These are phyloP conservation scores for Strigomonas culicis DNA, from an alignment of 208 protist species.

Conservation along the genomic window DNA sequence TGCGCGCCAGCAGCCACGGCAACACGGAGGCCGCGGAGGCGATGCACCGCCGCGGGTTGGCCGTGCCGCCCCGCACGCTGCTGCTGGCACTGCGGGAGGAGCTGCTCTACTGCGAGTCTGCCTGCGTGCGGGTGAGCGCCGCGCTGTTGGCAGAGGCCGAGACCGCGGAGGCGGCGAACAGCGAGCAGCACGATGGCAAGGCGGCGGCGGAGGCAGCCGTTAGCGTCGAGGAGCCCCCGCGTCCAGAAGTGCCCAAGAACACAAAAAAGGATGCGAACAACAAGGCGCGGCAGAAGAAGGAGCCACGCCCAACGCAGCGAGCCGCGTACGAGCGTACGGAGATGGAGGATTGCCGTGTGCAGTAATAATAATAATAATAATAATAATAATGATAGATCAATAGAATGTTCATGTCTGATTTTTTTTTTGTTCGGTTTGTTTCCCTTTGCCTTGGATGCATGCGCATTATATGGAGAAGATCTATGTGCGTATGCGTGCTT, in stretches of 20 bases:
- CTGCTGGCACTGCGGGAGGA: conserved; percentile 51
- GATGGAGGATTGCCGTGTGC: conserved; percentile 44
- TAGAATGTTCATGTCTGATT: neutral
- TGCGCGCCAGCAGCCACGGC: conserved; percentile 45
- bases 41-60: conserved; percentile 18
- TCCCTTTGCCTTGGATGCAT: no score
- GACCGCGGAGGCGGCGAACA: neutral
- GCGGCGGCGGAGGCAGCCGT: neutral
- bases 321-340: neutral
- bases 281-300: no score
- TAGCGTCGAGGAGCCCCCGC: neutral
- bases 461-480: no score
- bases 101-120: conserved; percentile 57
- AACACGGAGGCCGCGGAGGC: conserved; percentile 28
- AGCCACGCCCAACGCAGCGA: no score
- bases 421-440: conserved; percentile 9
- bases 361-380: conserved; percentile 23
- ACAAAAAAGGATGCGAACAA: no score
- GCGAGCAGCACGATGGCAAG: neutral
- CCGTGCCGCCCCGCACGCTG: conserved; percentile 21
- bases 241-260: neutral
- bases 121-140: conserved; percentile 27
- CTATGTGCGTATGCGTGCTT: no score
- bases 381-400: no score
- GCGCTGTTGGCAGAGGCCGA: conserved; percentile 11